Evolutionary conservation across 2,329 filamentous ascomycete genomes (phyloP).

Genomic region (Botrytis tulipae): DNA sequence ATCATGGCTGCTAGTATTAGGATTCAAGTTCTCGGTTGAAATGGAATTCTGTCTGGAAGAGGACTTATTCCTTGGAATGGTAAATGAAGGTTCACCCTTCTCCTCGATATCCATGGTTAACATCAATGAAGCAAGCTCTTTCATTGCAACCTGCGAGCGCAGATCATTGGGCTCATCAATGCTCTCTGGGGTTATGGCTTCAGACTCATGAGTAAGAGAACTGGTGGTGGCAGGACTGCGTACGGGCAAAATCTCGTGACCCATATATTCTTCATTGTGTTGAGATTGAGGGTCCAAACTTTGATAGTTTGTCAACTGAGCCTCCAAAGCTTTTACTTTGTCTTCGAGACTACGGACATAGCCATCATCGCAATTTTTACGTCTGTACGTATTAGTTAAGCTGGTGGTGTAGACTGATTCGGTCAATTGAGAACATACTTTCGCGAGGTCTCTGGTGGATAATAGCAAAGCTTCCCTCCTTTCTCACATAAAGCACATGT

Average conservation of each 20-base stretch:
- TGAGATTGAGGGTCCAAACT: neutral
- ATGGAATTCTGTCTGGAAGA: neutral
- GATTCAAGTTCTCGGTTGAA: neutral
- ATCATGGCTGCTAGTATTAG: neutral
- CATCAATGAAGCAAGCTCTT: constrained; percentile 13
- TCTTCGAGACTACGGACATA: constrained; percentile 8
- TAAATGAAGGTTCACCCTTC: constrained; percentile 7
- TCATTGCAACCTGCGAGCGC: neutral
- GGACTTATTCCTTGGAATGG: constrained; percentile 1
- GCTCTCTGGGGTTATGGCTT: neutral
- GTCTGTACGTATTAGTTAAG: neutral
- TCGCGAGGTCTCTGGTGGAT: constrained; percentile 8
- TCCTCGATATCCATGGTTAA: constrained; percentile 2
- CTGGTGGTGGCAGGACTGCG: neutral
- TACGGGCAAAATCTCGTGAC: neutral
- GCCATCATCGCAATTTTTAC: neutral
- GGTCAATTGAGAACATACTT: neutral
- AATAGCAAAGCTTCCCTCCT: constrained; percentile 1
- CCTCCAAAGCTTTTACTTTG: neutral
- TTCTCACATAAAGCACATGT: neutral
- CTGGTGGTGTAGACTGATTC: neutral
- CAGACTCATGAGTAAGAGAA: neutral
- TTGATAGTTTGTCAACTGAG: neutral
- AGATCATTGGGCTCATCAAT: neutral
- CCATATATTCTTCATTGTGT: neutral